Evolutionary conservation across 2,329 filamentous ascomycete genomes (phyloP).

Genomic region (Acarospora socialis): DNA sequence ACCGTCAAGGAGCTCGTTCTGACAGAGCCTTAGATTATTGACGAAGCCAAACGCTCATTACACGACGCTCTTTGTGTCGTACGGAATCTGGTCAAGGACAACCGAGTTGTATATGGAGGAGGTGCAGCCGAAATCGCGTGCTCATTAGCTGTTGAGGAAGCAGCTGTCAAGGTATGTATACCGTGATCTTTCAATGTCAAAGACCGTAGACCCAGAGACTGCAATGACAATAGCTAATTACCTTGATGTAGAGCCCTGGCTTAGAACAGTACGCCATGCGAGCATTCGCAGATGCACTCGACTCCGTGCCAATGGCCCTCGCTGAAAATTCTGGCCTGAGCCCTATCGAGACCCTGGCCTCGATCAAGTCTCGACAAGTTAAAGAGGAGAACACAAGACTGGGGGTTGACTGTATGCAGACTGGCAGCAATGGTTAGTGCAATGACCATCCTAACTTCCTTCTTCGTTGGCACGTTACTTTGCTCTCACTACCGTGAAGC

Average conservation of each 20-base stretch:
- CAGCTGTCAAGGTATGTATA: conserved; percentile 55
- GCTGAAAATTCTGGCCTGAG: conserved; percentile 95
- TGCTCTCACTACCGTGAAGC: no score
- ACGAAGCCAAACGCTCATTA: conserved; percentile 93
- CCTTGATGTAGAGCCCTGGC: conserved; percentile 57
- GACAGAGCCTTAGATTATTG: conserved; percentile 61
- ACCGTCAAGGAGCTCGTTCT: no score
- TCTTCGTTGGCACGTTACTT: no score
- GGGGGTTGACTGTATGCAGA: conserved; percentile 96
- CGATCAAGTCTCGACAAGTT: conserved; percentile 91
- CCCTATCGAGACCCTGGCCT: conserved; percentile 87
- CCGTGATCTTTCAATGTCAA: conserved; percentile 1
- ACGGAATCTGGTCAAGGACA: conserved; percentile 87
- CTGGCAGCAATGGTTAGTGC: conserved; percentile 65
- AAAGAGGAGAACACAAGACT: conserved; percentile 68
- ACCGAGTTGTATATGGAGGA: conserved; percentile 93
- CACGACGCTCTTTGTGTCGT: conserved; percentile 97
- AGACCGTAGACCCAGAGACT: no score
- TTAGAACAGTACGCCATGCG: conserved; percentile 99
- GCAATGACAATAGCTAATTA: conserved; percentile 3
- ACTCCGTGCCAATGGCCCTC: conserved; percentile 85
- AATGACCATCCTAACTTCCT: conserved; percentile 8
- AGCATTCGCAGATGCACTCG: conserved; percentile 88
- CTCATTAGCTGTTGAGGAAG: conserved; percentile 89
- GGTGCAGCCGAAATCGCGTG: conserved; percentile 96